Evolutionary conservation across 805 yeast genomes (phyloP), one percentile per base, ranked within the genome.

Genomic region (Candida tibetensis): DNA sequence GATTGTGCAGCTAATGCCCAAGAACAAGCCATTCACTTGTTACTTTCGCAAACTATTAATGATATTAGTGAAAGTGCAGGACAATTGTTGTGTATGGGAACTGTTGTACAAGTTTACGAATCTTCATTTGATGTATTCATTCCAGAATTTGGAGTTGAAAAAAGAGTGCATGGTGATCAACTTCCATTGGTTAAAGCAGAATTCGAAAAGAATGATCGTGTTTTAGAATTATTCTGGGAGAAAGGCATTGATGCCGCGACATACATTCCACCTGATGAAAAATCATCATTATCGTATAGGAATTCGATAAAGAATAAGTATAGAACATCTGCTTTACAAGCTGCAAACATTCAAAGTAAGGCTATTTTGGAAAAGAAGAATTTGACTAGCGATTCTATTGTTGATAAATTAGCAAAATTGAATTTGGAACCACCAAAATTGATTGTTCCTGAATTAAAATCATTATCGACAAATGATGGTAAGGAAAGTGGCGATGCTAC

Each of bases 141-240:
- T 45, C 96, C 96, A 2, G 96, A 88, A 48, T 84, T 89, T 65
- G 97, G 97, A 30, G 85, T 90, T 51, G 97, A 90, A 58, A 90
- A 90, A 62, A 75, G 97, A 53, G 96, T 90, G 16, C 99, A 93
- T 55, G 97, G 98, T 18, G 99, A 93, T 63, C 98, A 93, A 63
- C 70, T 93, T 39, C 98, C 98, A 8, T 70, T 91, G 45, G 78
- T 78, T 17, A 90, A 89, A 60, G 98, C 97, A 4, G 98, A 93
- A 60, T 93, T 85, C 58, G 90, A 86, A 58, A 85, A 82, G 55
- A 52, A 57, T 13, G 66, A 74, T 28, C 74, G 87, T 31, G 64
- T 79, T 7, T 71, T 91, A 52, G 96, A 91, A 57, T 68, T 91
- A 34, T 88, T 77, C 56, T 91, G 99, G 99, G 95, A 88, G 60